These are phyloP conservation scores for Phytophthora tubulina DNA, from an alignment of 352 stramenopile genomes.

Conservation along the genomic window DNA sequence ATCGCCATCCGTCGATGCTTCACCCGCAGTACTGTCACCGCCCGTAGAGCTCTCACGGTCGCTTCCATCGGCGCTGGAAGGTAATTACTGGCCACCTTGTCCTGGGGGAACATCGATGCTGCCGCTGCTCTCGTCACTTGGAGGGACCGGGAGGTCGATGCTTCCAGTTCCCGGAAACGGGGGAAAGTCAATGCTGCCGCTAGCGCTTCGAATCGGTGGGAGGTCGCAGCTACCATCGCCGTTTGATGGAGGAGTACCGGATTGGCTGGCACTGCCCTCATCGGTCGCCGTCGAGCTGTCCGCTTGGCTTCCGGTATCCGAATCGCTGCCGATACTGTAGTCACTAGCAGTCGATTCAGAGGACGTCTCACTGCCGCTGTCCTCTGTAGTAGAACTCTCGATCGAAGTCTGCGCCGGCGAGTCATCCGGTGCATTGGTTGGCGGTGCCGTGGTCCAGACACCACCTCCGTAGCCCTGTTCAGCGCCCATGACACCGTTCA, in stretches of 20 bases:
- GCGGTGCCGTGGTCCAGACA: slow-evolving; percentile 17
- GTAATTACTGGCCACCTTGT: neutral
- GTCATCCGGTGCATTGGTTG: slow-evolving; percentile 3
- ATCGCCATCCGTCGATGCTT: neutral
- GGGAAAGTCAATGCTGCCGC: no score
- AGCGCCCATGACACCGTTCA: slow-evolving; percentile 24
- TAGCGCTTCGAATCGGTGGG: no score
- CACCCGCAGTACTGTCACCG: slow-evolving; percentile 6
- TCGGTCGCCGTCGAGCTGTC: slow-evolving; percentile 1
- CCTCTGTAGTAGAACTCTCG: no score
- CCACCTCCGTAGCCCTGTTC: slow-evolving; percentile 30
- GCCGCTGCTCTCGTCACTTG: slow-evolving; percentile 1
- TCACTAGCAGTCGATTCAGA: slow-evolving; percentile 6
- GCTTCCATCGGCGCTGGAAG: slow-evolving; percentile 12
- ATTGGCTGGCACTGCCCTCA: neutral
- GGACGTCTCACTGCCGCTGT: no score
- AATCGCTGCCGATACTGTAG: neutral
- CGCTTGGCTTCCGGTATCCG: slow-evolving; percentile 9
- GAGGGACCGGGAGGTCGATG: neutral
- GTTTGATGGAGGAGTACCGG: no score
- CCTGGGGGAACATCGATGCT: neutral
- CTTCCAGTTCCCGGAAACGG: no score
- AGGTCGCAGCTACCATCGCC: slow-evolving; percentile 17
- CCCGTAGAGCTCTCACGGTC: slow-evolving; percentile 2
- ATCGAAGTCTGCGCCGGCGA: no score